Evolutionary conservation across 768 basidiomycete genomes (phyloP).

Genomic region (Pleurotus pulmonarius): DNA sequence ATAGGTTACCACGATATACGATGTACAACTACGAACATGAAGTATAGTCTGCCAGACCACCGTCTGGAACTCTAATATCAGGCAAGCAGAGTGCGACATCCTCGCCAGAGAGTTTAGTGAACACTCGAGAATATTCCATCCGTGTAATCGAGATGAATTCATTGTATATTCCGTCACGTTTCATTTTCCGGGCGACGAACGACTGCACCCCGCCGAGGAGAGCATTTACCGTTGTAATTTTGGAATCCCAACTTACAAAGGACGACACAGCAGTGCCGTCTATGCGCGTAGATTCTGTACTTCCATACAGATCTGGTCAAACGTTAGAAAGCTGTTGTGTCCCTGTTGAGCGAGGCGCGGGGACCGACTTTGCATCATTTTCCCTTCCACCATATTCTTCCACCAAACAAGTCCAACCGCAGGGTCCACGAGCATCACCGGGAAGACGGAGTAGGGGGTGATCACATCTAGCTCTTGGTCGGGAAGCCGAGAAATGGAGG

Average conservation of each 20-base stretch:
- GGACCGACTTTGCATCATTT: slow-evolving; percentile 19
- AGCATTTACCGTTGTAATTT: slow-evolving; percentile 19
- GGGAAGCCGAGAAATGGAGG: slow-evolving; percentile 18
- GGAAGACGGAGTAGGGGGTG: slow-evolving; percentile 21
- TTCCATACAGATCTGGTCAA: slow-evolving; percentile 16
- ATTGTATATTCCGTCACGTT: slow-evolving; percentile 14
- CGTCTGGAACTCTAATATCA: slow-evolving; percentile 7
- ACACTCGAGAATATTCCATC: slow-evolving; percentile 13
- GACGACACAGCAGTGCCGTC: slow-evolving; percentile 19
- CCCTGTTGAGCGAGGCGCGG: not conserved
- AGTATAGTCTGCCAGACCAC: slow-evolving; percentile 15
- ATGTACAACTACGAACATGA: slow-evolving; percentile 6
- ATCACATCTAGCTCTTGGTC: slow-evolving; percentile 22
- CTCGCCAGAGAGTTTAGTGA: slow-evolving; percentile 11
- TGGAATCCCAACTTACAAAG: slow-evolving; percentile 22
- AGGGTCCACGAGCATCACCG: slow-evolving; percentile 18
- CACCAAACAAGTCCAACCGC: slow-evolving; percentile 18
- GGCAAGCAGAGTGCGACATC: slow-evolving; percentile 16
- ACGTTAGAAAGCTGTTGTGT: too few relatives aligned
- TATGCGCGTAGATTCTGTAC: slow-evolving; percentile 18
- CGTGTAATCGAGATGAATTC: slow-evolving; percentile 12
- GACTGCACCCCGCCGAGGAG: slow-evolving; percentile 17
- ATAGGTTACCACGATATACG: slow-evolving; percentile 1
- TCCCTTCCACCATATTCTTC: slow-evolving; percentile 18
- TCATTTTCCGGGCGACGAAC: slow-evolving; percentile 16